Evolutionary conservation across 768 basidiomycete species (phyloP).

Genomic region (Boletus insuetus): DNA sequence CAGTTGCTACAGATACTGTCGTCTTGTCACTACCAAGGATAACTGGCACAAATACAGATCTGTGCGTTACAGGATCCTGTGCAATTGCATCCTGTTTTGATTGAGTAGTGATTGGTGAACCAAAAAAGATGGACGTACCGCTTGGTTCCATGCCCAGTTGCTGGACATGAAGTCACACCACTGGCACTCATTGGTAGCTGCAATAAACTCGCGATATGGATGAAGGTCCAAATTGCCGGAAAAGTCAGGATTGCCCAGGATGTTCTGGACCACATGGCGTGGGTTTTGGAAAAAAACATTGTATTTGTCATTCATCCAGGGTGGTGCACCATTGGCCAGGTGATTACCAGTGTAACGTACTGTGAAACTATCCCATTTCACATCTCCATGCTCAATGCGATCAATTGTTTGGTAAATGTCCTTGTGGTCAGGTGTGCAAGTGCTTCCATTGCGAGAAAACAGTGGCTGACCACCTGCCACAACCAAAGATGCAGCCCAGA

Average conservation of each 20-base stretch:
- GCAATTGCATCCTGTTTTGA: neutral
- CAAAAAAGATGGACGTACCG: neutral
- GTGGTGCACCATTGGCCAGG: neutral
- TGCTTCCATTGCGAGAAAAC: neutral
- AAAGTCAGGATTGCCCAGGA: neutral
- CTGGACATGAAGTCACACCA: neutral
- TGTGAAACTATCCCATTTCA: neutral
- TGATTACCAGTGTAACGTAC: neutral
- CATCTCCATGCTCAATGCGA: neutral
- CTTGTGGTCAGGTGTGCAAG: neutral
- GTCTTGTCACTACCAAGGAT: neutral
- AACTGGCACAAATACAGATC: neutral
- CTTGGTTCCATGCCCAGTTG: neutral
- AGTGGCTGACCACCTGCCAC: neutral
- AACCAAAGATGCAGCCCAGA: neutral
- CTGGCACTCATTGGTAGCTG: neutral
- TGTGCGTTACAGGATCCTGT: neutral
- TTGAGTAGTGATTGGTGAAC: neutral
- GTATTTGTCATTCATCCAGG: neutral
- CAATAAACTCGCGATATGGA: neutral
- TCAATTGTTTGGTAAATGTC: neutral
- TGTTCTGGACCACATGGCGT: neutral
- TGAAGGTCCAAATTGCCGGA: neutral
- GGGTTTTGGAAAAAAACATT: neutral
- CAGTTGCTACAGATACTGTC: neutral